Base-by-base conservation (phyloP, 129 eudicot genomes). In the Glebionis coronaria region DNA sequence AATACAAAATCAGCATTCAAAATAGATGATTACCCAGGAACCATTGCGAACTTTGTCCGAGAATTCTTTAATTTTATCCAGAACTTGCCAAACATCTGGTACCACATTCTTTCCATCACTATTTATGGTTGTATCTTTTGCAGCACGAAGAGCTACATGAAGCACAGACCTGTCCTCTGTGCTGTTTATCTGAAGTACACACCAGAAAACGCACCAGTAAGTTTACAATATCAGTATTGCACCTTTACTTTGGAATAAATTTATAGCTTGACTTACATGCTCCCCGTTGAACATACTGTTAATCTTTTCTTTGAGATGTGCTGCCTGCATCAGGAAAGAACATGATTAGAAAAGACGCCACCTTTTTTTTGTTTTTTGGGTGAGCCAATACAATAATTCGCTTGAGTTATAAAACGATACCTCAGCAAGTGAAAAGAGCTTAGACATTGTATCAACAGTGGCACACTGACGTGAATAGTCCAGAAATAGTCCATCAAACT, bases 51-150 rank as follows among this genome's bases (percentile, higher is more conserved):
- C 70, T 78, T 79, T 93, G 65, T 93, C 97, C 3, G 99, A 89
- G 71, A 93, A 93, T 29, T 93, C 95, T 29, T 78, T 63, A 61
- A 93, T 93, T 79, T 93, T 89, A 72, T 93, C 99, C 76, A 93
- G 70, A 44, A 93, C 99, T 76, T 86, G 84, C 99, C 99, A 93
- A 67, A 93, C 97, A 75, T 93, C 97, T 46, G 99, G 97, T 61
- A 93, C 99, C 75, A 89, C 97, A 75, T 93, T 93, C 79, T 84
- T 93, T 65, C 97, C 99, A 69, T 93, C 99, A 81, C 90, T 78
- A 54, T 86, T 68, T 63, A 93, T 82, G 20, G 83, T 84, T 54
- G 97, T 80, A 63, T 85, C 95, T 68, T 88, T 86, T 27, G 99
- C 81, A 68, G 99, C 95, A 65, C 99, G 97, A 18, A 93, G 96